phyloP scores from a whole-genome alignment of 2,329 filamentous ascomycete genomes.

The Alternaria sp. region DNA sequence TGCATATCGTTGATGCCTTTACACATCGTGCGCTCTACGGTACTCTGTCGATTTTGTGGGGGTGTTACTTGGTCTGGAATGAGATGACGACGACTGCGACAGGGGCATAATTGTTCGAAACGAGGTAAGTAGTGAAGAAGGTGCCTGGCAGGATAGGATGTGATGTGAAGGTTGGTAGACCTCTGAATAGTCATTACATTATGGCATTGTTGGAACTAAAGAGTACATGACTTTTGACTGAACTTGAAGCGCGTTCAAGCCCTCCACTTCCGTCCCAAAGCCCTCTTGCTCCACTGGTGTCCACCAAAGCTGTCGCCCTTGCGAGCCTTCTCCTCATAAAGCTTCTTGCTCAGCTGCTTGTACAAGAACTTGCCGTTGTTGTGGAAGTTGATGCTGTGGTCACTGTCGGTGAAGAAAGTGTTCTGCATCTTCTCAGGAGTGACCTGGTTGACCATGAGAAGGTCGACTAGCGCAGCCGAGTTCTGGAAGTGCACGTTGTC shows the following conservation, averaged over 20 bases:
- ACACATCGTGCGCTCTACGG: too few relatives aligned
- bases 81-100: not conserved
- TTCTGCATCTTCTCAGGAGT: slow-evolving; percentile 67
- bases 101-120: not conserved
- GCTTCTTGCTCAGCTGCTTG: slow-evolving; percentile 65
- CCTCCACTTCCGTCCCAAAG: slow-evolving; percentile 20
- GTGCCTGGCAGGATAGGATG: not conserved
- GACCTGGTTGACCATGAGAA: slow-evolving; percentile 65
- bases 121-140: not conserved
- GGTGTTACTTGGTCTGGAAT: too few relatives aligned
- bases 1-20: too few relatives aligned
- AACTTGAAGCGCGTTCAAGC: not conserved
- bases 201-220: not conserved
- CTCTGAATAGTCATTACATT: not conserved
- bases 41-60: too few relatives aligned
- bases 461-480: slow-evolving; percentile 65
- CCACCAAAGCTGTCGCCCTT: slow-evolving; percentile 40
- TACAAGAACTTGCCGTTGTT: slow-evolving; percentile 64
- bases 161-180: not conserved
- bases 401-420: slow-evolving; percentile 69
- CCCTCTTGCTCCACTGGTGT: slow-evolving; percentile 57
- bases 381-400: slow-evolving; percentile 67
- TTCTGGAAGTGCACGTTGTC: slow-evolving; percentile 78
- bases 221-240: not conserved
- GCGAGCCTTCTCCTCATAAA: slow-evolving; percentile 68